A percentile compares a stretch with the other conserved stretches of the same genome.
These are phyloP conservation scores for Fusarium papillatum DNA, from an alignment of 2,329 filamentous ascomycete genomes.

Conservation along the genomic window DNA sequence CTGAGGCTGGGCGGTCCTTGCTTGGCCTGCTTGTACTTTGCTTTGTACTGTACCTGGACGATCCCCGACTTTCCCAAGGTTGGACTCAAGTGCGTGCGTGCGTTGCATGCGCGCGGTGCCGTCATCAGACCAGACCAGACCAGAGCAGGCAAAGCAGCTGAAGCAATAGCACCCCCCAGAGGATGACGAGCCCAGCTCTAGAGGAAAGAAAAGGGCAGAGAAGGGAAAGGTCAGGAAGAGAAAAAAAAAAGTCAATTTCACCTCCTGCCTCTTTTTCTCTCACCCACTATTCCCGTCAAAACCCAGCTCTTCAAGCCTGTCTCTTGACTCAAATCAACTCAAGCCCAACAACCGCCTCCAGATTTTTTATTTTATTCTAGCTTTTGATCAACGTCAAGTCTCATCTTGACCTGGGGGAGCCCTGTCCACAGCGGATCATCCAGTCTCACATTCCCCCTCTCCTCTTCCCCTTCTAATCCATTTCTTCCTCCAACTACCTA, in stretches of 20 bases:
- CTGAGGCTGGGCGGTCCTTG: constrained; percentile 16
- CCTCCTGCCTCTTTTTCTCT: background rate
- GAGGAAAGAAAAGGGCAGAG: background rate
- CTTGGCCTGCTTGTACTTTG: background rate
- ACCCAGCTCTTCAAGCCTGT: background rate
- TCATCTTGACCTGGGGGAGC: constrained; percentile 31
- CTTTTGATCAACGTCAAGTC: constrained; percentile 29
- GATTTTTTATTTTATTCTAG: background rate
- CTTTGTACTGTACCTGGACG: constrained; percentile 5
- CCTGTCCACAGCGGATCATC: constrained; percentile 34
- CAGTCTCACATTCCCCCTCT: background rate
- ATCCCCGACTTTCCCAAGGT: constrained; percentile 24
- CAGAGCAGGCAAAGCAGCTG: background rate
- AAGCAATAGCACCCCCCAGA: background rate
- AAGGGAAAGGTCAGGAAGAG: background rate
- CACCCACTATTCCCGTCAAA: background rate
- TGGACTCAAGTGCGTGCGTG: constrained; percentile 8
- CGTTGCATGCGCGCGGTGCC: constrained; percentile 14
- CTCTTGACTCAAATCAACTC: background rate
- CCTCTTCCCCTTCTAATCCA: constrained; percentile 7
- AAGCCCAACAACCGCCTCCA: constrained; percentile 18
- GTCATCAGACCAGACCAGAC: constrained; percentile 27
- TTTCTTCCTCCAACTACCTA: constrained; percentile 9
- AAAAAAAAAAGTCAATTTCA: background rate
- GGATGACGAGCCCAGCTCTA: background rate